Conservation (phyloP, 1,139 yeast genomes). For the Pneumocystis carinii region DNA sequence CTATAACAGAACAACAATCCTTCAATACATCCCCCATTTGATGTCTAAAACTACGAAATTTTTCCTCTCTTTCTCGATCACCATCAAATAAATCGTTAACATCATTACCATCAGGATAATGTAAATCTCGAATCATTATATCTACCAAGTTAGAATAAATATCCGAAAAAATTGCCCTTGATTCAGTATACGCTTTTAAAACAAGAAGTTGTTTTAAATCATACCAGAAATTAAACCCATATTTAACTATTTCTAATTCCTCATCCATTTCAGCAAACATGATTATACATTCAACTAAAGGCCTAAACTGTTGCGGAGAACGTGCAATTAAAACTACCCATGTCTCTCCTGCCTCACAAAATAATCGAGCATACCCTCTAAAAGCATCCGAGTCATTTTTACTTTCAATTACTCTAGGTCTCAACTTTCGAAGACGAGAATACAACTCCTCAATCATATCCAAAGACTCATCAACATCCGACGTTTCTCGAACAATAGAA, state of each 20-base stretch:
- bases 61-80: conserved; percentile 74
- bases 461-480: conserved; percentile 40
- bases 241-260: conserved; percentile 77
- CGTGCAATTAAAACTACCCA: conserved; percentile 84
- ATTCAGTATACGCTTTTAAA: conserved; percentile 45
- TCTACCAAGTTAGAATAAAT: conserved; percentile 50
- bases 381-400: conserved; percentile 56
- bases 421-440: conserved; percentile 48
- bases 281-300: conserved; percentile 60
- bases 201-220: conserved; percentile 57
- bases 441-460: conserved; percentile 53
- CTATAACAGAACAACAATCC: conserved; percentile 84
- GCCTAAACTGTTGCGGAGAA: conserved; percentile 53
- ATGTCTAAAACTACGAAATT: conserved; percentile 82
- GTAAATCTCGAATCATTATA: conserved; percentile 55
- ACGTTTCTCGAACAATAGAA: conserved; percentile 64
- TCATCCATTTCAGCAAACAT: conserved; percentile 38
- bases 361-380: conserved; percentile 59
- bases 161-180: conserved; percentile 43
- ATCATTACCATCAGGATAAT: conserved; percentile 44
- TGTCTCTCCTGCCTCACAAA: conserved; percentile 86
- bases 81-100: conserved; percentile 33
- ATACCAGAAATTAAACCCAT: conserved; percentile 89
- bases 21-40: conserved; percentile 94
- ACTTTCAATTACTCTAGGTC: conserved; percentile 33